Percentiles rank a stretch among this genome's conserved stretches.
Conservation (phyloP, 257 asterid genomes). For the Ilex aquifolium region DNA sequence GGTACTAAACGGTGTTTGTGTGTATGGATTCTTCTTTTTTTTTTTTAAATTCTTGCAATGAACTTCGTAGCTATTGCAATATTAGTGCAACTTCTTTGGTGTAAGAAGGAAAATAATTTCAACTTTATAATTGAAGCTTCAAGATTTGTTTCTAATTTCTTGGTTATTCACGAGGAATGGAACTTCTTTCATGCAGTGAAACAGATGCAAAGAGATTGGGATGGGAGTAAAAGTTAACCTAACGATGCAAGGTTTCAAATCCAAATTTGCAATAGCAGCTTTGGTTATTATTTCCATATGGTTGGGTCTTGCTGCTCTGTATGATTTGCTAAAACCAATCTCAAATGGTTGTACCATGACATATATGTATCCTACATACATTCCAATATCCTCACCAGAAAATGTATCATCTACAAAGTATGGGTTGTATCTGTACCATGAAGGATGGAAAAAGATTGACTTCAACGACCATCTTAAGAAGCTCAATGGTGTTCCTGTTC, state of each 20-base stretch:
- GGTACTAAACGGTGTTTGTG: too few relatives aligned
- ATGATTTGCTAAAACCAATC: constrained; percentile 55
- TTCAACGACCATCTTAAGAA: constrained; percentile 62
- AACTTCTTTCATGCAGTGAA: background rate
- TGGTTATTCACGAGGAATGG: background rate
- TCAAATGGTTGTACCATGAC: constrained; percentile 93
- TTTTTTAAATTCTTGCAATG: too few relatives aligned
- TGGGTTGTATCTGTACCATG: constrained; percentile 77
- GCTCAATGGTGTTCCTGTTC: constrained; percentile 83
- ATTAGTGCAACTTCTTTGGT: too few relatives aligned
- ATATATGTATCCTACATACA: constrained; percentile 96
- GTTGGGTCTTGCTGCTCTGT: constrained; percentile 58
- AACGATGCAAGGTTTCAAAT: constrained; percentile 31
- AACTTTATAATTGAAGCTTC: too few relatives aligned
- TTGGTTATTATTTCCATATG: constrained; percentile 41
- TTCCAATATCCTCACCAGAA: constrained; percentile 59
- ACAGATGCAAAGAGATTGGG: constrained; percentile 5
- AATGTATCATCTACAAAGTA: constrained; percentile 58
- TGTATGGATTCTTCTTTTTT: too few relatives aligned
- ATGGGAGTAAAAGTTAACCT: constrained; percentile 14
- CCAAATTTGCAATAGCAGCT: constrained; percentile 41
- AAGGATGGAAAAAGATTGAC: constrained; percentile 89
- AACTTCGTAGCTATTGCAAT: too few relatives aligned
- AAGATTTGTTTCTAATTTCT: background rate
- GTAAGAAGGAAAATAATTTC: background rate